A percentile compares a stretch with the other conserved stretches of the same genome.
phyloP scores from a whole-genome alignment of 2,329 filamentous ascomycete genomes.

The Neobulgaria alba region DNA sequence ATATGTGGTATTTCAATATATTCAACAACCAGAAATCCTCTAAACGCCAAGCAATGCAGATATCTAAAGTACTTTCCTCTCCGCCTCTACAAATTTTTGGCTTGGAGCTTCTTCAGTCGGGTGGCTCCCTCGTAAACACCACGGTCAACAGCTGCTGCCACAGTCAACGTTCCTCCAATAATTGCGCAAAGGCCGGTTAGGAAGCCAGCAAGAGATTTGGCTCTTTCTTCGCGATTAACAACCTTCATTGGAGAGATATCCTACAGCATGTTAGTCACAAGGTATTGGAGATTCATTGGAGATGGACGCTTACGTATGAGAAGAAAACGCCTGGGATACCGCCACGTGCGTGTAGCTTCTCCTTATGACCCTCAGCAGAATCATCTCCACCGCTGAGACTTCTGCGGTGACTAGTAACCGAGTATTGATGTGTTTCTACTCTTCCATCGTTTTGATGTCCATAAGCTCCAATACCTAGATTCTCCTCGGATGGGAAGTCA shows the following conservation, averaged over 20 bases:
- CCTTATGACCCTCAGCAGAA: constrained; percentile 78
- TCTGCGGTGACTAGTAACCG: constrained; percentile 91
- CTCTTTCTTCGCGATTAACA: constrained; percentile 84
- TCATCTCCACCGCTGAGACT: constrained; percentile 79
- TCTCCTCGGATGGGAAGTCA: constrained; percentile 37
- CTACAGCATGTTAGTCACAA: constrained; percentile 35
- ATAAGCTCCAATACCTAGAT: constrained; percentile 57
- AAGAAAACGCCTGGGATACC: constrained; percentile 98
- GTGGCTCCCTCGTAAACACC: constrained; percentile 82
- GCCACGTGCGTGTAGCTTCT: constrained; percentile 79
- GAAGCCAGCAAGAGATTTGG: constrained; percentile 88
- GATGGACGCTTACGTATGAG: constrained; percentile 66
- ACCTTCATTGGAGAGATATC: constrained; percentile 99
- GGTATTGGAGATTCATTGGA: neutral
- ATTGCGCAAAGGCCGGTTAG: constrained; percentile 90
- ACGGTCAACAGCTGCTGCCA: constrained; percentile 87
- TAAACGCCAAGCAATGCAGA: constrained; percentile 21
- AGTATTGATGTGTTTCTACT: constrained; percentile 97
- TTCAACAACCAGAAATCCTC: constrained; percentile 14
- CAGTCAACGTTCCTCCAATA: constrained; percentile 88
- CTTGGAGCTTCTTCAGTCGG: constrained; percentile 77
- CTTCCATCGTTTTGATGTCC: constrained; percentile 64
- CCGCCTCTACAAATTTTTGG: constrained; percentile 44
- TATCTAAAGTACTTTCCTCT: neutral
- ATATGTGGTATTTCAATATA: too few species aligned